Conservation (phyloP, 768 basidiomycete species). For the Rhodotorula taiwanensis region DNA sequence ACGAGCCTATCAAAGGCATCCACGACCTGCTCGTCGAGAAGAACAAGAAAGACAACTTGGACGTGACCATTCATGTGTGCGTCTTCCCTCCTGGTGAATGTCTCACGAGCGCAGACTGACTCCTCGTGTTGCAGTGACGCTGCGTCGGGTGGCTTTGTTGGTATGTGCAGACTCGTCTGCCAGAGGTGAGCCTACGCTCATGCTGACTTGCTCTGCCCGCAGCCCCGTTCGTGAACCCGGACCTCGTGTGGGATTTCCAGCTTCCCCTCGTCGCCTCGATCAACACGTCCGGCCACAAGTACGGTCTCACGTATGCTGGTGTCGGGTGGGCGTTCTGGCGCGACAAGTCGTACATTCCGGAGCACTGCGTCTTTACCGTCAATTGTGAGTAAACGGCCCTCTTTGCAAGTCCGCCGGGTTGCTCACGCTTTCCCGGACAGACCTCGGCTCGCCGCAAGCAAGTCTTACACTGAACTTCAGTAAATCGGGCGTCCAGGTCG, state of each 20-base stretch:
- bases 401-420: no score
- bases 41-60: constrained; percentile 40
- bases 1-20: constrained; percentile 39
- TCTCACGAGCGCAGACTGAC: no score
- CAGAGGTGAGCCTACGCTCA: no score
- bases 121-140: constrained; percentile 20
- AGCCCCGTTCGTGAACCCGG: constrained; percentile 39
- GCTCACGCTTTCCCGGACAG: background rate
- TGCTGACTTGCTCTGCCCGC: no score
- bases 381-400: constrained; percentile 7
- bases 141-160: constrained; percentile 38
- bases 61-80: constrained; percentile 42
- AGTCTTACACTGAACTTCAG: constrained; percentile 39
- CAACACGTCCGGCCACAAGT: constrained; percentile 43
- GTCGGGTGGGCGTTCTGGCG: constrained; percentile 45
- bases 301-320: constrained; percentile 38
- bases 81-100: no score
- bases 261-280: constrained; percentile 44
- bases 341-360: constrained; percentile 42
- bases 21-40: constrained; percentile 39
- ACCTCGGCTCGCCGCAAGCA: constrained; percentile 20
- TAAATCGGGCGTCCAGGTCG: constrained; percentile 41
- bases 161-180: no score
- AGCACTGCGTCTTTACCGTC: constrained; percentile 44
- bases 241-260: constrained; percentile 44